Base-by-base conservation (phyloP, 179 eudicot species). In the Drosera spatulata region DNA sequence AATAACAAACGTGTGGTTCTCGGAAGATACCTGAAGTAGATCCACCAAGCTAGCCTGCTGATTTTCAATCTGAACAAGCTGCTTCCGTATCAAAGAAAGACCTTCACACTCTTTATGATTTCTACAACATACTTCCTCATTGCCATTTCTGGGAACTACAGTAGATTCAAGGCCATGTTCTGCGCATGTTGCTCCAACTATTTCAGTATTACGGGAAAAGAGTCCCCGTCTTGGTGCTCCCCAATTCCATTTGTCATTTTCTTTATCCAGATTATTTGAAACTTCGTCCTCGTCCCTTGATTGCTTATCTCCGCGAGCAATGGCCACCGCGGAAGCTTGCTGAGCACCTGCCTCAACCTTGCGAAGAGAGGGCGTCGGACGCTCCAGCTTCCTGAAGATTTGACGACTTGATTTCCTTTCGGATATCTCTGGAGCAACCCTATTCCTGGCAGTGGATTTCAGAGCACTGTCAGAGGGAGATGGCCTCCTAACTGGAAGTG, bases 11-110 rank as follows among this genome's bases (percentile, higher is more conserved):
- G 10, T 7, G 13, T 50, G 10, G 53, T 37, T 10, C 59, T 41
- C 4, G 66, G 63, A 44, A 60, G 60, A 56, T 75, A 91, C 98
- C 98, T 88, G 95, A 56, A 91, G 93, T 63, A 88, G 59, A 66
- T 88, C 83, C 70, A 86, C 74, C 56, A 88, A 61, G 75, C 75
- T 81, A 39, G 87, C 77, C 66, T 91, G 97, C 69, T 88, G 96
- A 60, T 62, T 72, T 66, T 91, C 95, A 70, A 91, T 91, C 60
- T 85, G 96, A 76, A 73, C 82, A 62, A 91, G 98, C 66, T 91
- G 96, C 73, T 82, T 75, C 14, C 88, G 82, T 50, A 91, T 85
- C 61, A 69, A 60, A 62, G 95, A 82, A 59, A 91, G 77, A 61
- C 88, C 96, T 66, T 85, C 89, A 61, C 69, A 75, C 59, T 88